These are phyloP conservation scores for Acer negundo DNA, from an alignment of 345 rosid species.

Conservation along the genomic window DNA sequence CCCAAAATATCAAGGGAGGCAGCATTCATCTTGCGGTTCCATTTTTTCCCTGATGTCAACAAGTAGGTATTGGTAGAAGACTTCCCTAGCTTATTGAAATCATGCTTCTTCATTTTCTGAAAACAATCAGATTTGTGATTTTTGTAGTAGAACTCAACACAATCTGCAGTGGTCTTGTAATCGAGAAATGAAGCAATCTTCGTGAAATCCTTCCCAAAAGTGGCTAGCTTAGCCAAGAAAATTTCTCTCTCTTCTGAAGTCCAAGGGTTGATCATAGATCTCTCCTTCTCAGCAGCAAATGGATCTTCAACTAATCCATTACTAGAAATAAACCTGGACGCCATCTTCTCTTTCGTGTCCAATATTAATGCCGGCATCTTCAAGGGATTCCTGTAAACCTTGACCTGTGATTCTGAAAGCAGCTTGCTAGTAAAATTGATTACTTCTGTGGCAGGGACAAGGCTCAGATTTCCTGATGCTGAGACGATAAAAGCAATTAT, in stretches of 20 bases:
- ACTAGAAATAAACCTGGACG: constrained; percentile 63
- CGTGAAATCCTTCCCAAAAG: constrained; percentile 80
- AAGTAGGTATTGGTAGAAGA: constrained; percentile 57
- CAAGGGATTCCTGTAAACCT: constrained; percentile 59
- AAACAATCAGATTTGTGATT: constrained; percentile 95
- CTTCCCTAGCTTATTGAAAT: constrained; percentile 56
- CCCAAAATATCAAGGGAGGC: constrained; percentile 82
- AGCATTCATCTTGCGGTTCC: constrained; percentile 70
- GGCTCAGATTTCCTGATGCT: constrained; percentile 62
- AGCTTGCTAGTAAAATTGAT: constrained; percentile 56
- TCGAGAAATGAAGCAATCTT: constrained; percentile 85
- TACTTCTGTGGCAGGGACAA: constrained; percentile 52
- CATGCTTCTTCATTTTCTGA: constrained; percentile 72
- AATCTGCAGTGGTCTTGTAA: constrained; percentile 92
- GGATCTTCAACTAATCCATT: constrained; percentile 96
- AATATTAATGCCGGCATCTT: constrained; percentile 88
- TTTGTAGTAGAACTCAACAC: constrained; percentile 95
- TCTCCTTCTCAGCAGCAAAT: constrained; percentile 83
- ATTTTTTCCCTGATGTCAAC: constrained; percentile 64
- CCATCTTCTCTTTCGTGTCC: constrained; percentile 71
- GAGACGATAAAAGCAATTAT: not conserved
- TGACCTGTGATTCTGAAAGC: constrained; percentile 47
- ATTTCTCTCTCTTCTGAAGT: constrained; percentile 72
- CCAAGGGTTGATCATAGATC: constrained; percentile 88
- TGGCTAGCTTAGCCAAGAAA: constrained; percentile 71